Percentiles rank a stretch among this genome's conserved stretches.
Evolutionary conservation across 2,329 filamentous ascomycete species (phyloP).

Genomic region (Blastomyces silverae): DNA sequence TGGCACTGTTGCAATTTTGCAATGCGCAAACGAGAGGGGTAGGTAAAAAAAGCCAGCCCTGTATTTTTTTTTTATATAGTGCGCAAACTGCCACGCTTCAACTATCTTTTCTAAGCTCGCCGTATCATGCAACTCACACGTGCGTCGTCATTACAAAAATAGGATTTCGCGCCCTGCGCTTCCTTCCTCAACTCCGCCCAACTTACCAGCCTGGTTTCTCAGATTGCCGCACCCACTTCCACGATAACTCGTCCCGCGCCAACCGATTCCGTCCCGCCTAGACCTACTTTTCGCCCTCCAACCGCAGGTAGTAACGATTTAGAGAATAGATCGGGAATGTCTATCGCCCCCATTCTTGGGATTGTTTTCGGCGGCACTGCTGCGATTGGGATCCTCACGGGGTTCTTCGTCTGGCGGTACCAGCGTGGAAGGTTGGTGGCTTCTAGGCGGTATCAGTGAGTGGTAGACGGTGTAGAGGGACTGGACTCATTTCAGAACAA

Average conservation of each 20-base stretch:
- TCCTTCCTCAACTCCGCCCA: neutral
- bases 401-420: slow-evolving; percentile 2
- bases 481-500: neutral
- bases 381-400: slow-evolving; percentile 2
- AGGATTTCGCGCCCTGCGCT: slow-evolving; percentile 4
- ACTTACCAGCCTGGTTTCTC: slow-evolving; percentile 6
- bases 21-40: slow-evolving; percentile 3
- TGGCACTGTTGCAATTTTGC: slow-evolving; percentile 10
- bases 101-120: neutral
- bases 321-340: neutral
- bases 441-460: neutral
- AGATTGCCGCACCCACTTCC: slow-evolving; percentile 49
- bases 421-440: slow-evolving; percentile 2
- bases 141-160: neutral
- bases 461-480: neutral
- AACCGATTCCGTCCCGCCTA: slow-evolving; percentile 21
- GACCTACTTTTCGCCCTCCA: neutral
- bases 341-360: slow-evolving; percentile 7
- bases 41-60: neutral
- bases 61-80: neutral
- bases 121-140: slow-evolving; percentile 1
- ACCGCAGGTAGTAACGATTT: neutral
- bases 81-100: neutral
- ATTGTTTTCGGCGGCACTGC: slow-evolving; percentile 11
- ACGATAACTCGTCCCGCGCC: slow-evolving; percentile 56